Percentiles rank a stretch among this genome's conserved stretches.
Evolutionary conservation across 2,329 filamentous ascomycete species (phyloP).

Genomic region (Clonostachys byssicola): DNA sequence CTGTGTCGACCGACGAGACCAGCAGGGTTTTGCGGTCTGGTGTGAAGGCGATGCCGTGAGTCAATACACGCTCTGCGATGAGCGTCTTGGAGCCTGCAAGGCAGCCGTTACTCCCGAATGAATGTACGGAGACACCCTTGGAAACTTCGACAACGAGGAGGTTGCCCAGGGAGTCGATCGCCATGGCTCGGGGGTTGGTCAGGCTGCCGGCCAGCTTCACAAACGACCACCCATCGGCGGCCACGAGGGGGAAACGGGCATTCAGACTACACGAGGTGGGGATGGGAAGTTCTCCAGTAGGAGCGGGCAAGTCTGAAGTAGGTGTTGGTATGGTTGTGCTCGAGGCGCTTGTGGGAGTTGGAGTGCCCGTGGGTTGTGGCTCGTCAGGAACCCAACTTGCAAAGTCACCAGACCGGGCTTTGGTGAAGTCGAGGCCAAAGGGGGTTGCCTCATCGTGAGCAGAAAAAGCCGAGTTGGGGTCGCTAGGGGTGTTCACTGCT

Average conservation of each 20-base stretch:
- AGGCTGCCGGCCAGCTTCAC: constrained; percentile 32
- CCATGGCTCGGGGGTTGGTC: constrained; percentile 24
- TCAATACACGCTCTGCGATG: constrained; percentile 26
- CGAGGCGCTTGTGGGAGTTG: neutral
- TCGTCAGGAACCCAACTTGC: constrained; percentile 2
- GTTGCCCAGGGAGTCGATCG: constrained; percentile 27
- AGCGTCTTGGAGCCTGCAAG: constrained; percentile 28
- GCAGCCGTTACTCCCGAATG: constrained; percentile 32
- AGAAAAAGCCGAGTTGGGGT: constrained; percentile 27
- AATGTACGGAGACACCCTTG: constrained; percentile 30
- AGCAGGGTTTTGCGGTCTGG: constrained; percentile 31
- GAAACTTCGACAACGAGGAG: constrained; percentile 29
- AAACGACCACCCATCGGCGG: constrained; percentile 27
- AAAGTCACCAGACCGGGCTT: constrained; percentile 25
- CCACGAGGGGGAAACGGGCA: constrained; percentile 17
- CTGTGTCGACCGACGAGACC: constrained; percentile 30
- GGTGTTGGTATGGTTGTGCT: neutral
- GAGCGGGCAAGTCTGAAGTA: neutral
- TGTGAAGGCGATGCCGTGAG: constrained; percentile 31
- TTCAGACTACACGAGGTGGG: constrained; percentile 1
- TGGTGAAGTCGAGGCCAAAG: constrained; percentile 29
- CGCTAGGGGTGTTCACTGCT: constrained; percentile 28
- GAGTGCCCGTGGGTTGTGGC: neutral
- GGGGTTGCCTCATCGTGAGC: constrained; percentile 37
- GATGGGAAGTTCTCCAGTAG: neutral